Evolutionary conservation across 371 early-diverging fungal species (phyloP).

Genomic region (Zychaea mexicana): DNA sequence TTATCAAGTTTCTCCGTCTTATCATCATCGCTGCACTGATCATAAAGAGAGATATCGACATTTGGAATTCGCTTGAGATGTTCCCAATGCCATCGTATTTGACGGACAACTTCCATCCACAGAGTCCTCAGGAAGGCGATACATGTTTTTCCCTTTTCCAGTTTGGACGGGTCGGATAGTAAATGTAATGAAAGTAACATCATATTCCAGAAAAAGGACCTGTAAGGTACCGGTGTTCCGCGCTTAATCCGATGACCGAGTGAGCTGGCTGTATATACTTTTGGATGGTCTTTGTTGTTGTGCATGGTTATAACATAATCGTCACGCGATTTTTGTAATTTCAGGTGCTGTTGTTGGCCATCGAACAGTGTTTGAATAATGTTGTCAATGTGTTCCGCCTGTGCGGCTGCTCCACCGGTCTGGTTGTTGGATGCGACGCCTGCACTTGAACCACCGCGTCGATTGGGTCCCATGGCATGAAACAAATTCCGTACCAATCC

Average conservation of each 20-base stretch:
- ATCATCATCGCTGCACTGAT: not conserved
- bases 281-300: not conserved
- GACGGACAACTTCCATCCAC: constrained; percentile 66
- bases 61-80: constrained; percentile 56
- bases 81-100: constrained; percentile 72
- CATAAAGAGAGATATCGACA: constrained; percentile 40
- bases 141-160: constrained; percentile 49
- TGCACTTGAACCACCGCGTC: not conserved
- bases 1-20: constrained; percentile 13
- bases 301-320: not conserved
- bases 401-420: not conserved
- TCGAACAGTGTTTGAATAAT: constrained; percentile 24
- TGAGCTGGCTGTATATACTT: constrained; percentile 32
- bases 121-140: constrained; percentile 64
- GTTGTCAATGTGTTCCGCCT: constrained; percentile 28
- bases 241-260: constrained; percentile 54
- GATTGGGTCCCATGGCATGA: constrained; percentile 22
- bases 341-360: constrained; percentile 1
- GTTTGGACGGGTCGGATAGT: constrained; percentile 43
- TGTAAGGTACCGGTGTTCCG: constrained; percentile 60
- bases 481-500: constrained; percentile 27
- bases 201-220: constrained; percentile 74
- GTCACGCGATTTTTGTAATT: not conserved
- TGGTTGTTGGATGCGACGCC: not conserved
- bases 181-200: constrained; percentile 55